A percentile compares a stretch with the other conserved stretches of the same genome.
Conservation (phyloP, 768 basidiomycete genomes). For the Panellus pusillus region DNA sequence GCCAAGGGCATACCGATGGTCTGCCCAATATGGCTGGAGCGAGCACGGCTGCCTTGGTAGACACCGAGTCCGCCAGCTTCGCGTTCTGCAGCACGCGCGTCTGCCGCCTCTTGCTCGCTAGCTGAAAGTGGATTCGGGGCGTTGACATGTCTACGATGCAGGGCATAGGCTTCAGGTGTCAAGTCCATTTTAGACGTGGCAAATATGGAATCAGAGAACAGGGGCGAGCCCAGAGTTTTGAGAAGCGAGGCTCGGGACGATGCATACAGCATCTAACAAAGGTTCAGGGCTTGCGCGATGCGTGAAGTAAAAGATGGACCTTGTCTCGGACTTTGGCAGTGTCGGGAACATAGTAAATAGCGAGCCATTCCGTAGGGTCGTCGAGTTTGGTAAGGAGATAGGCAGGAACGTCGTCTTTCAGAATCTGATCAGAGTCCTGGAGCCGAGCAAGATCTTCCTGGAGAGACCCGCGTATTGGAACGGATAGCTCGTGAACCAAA, state of each 20-base stretch:
- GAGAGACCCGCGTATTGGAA: slow-evolving; percentile 52
- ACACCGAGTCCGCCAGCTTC: slow-evolving; percentile 42
- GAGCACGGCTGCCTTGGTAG: slow-evolving; percentile 59
- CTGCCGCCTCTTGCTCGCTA: slow-evolving; percentile 79
- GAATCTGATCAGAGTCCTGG: slow-evolving; percentile 42
- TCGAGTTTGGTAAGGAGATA: slow-evolving; percentile 74
- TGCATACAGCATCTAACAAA: slow-evolving; percentile 81
- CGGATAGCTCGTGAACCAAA: slow-evolving; percentile 58
- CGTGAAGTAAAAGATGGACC: slow-evolving; percentile 38
- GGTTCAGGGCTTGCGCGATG: slow-evolving; percentile 2
- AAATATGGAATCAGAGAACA: slow-evolving; percentile 74
- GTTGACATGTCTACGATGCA: slow-evolving; percentile 66
- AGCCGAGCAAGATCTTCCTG: slow-evolving; percentile 61
- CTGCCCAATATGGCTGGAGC: slow-evolving; percentile 56
- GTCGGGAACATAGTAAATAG: slow-evolving; percentile 82
- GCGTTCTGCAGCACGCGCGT: slow-evolving; percentile 76
- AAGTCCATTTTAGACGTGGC: slow-evolving; percentile 72
- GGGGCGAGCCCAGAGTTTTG: slow-evolving; percentile 70
- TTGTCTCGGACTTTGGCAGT: slow-evolving; percentile 79
- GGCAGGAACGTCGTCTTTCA: slow-evolving; percentile 66
- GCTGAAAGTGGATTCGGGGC: slow-evolving; percentile 83
- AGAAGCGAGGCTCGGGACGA: slow-evolving; percentile 70
- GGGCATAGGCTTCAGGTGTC: slow-evolving; percentile 67
- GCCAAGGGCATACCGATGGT: slow-evolving; percentile 70
- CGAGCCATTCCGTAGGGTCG: slow-evolving; percentile 64